Evolutionary conservation across 179 eudicot genomes (phyloP).

Genomic region (Silene noctiflora): DNA sequence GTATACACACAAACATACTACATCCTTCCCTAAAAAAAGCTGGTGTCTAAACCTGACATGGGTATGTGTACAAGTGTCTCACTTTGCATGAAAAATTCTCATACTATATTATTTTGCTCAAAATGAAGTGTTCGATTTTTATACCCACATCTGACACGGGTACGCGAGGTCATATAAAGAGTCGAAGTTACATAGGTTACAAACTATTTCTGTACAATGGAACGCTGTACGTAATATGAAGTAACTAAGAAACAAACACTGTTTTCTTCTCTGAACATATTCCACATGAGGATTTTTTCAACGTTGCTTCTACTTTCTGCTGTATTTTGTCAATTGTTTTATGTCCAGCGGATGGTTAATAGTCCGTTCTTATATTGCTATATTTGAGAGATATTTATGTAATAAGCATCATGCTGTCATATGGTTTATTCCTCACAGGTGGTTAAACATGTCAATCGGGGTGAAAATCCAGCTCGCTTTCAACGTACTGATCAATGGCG

Average conservation of each 20-base stretch:
- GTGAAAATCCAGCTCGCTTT: conserved; percentile 57
- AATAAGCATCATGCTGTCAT: conserved; percentile 5
- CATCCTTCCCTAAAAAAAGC: too few species aligned
- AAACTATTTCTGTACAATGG: neutral
- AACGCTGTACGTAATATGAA: neutral
- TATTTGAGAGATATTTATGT: neutral
- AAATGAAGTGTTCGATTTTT: neutral
- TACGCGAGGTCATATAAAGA: neutral
- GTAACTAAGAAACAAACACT: neutral
- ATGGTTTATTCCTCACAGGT: conserved; percentile 28
- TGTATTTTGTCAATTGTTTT: neutral
- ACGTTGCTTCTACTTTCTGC: neutral
- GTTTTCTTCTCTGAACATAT: neutral
- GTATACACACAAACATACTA: too few species aligned
- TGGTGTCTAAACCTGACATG: too few species aligned
- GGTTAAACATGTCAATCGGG: conserved; percentile 29
- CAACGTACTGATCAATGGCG: conserved; percentile 89
- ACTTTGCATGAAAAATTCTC: neutral
- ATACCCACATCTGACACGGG: neutral
- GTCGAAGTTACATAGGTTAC: neutral
- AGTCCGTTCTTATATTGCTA: neutral
- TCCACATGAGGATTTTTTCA: neutral
- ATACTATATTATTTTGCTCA: neutral
- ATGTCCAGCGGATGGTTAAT: neutral
- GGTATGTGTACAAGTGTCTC: neutral